These are phyloP conservation scores for Calonectria leucothoes DNA, from an alignment of 2,329 filamentous ascomycete species.

Conservation along the genomic window DNA sequence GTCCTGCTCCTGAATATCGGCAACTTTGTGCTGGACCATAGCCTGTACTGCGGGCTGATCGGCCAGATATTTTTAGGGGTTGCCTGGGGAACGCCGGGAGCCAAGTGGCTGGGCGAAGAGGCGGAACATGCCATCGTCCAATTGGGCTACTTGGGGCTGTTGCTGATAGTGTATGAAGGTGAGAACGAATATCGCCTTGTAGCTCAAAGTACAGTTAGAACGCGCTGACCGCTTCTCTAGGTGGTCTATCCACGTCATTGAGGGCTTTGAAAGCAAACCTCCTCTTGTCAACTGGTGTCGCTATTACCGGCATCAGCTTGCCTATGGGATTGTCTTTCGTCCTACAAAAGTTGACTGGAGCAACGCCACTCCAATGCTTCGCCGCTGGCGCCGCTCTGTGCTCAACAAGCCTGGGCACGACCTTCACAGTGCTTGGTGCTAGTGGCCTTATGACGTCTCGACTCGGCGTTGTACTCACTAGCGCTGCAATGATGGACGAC, in stretches of 20 bases:
- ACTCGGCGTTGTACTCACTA: constrained; percentile 73
- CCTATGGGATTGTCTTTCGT: constrained; percentile 76
- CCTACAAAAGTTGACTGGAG: constrained; percentile 61
- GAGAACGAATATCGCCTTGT: rapidly evolving
- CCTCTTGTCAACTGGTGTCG: constrained; percentile 69
- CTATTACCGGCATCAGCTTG: constrained; percentile 71
- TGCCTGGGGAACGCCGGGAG: constrained; percentile 76
- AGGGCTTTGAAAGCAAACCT: constrained; percentile 67
- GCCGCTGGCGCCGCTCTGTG: constrained; percentile 79
- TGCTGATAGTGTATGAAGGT: constrained; percentile 79
- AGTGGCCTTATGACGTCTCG: constrained; percentile 57
- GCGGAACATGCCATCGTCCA: constrained; percentile 69
- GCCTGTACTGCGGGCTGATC: constrained; percentile 77
- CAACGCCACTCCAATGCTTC: constrained; percentile 72
- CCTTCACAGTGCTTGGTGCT: constrained; percentile 65
- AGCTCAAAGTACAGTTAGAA: rapidly evolving
- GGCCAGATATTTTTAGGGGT: constrained; percentile 79
- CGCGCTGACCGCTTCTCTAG: constrained; percentile 43
- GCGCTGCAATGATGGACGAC: constrained; percentile 86
- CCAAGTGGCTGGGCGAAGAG: constrained; percentile 65
- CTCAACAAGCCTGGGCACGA: constrained; percentile 79
- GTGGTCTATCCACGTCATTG: constrained; percentile 60
- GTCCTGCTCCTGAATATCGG: constrained; percentile 70
- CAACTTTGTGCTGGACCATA: constrained; percentile 66
- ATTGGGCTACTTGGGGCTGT: constrained; percentile 78